Conservation (phyloP, 2,329 filamentous ascomycete genomes). For the Colletotrichum zoysiae region DNA sequence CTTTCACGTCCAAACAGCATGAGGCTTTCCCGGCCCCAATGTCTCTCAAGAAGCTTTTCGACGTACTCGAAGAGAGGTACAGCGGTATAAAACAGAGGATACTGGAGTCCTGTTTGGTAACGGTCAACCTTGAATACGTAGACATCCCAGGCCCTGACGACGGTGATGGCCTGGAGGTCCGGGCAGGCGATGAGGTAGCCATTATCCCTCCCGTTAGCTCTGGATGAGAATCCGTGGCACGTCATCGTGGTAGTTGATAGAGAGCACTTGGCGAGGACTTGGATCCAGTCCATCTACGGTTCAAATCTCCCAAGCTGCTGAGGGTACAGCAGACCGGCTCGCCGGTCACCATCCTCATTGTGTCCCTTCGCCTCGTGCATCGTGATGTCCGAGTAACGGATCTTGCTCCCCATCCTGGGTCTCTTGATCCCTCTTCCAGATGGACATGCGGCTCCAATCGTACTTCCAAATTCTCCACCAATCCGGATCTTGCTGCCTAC, state of each 20-base stretch:
- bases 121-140: constrained; percentile 85
- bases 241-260: neutral
- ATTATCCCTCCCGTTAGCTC: constrained; percentile 92
- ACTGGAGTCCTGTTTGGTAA: constrained; percentile 79
- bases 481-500: constrained; percentile 30
- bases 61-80: constrained; percentile 76
- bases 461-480: constrained; percentile 45
- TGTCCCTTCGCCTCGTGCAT: neutral
- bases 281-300: constrained; percentile 19
- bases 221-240: constrained; percentile 63
- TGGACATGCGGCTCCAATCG: constrained; percentile 9
- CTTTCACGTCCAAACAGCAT: constrained; percentile 75
- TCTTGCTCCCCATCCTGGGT: constrained; percentile 35
- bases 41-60: constrained; percentile 72
- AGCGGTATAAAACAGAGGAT: constrained; percentile 77
- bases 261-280: constrained; percentile 29
- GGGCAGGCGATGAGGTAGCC: constrained; percentile 84
- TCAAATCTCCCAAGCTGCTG: constrained; percentile 11
- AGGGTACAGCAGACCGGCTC: neutral
- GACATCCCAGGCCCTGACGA: constrained; percentile 67
- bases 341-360: neutral
- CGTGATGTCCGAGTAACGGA: constrained; percentile 43
- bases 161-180: constrained; percentile 63
- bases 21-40: constrained; percentile 78
- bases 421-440: neutral